phyloP scores from a whole-genome alignment of 257 asterid species.

The Agastache rugosa region DNA sequence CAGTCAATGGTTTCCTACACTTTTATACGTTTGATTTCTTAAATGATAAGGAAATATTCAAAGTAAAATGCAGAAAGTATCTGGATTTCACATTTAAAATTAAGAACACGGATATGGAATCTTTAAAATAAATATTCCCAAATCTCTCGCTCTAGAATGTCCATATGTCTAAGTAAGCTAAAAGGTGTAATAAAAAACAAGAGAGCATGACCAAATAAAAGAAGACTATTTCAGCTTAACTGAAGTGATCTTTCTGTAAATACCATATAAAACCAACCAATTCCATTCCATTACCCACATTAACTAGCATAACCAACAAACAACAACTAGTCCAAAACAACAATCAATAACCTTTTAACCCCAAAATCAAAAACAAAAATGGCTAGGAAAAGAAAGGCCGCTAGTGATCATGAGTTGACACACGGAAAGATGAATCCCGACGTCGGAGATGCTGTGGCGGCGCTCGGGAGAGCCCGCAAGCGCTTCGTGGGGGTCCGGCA shows the following conservation, averaged over 20 bases:
- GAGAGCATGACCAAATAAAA: conserved; percentile 31
- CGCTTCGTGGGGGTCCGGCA: conserved; percentile 79
- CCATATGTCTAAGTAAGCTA: conserved; percentile 30
- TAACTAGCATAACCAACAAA: conserved; percentile 20
- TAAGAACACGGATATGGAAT: background rate
- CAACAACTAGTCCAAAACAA: background rate
- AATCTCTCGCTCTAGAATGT: background rate
- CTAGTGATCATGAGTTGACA: conserved; percentile 28
- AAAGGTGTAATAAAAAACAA: conserved; percentile 29
- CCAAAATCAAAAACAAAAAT: conserved; percentile 27
- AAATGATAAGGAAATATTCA: background rate
- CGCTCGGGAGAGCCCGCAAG: conserved; percentile 50
- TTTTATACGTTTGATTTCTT: background rate
- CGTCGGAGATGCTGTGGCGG: conserved; percentile 41
- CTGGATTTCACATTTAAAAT: background rate
- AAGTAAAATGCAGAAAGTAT: background rate
- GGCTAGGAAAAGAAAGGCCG: conserved; percentile 70
- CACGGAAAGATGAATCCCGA: background rate
- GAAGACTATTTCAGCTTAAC: conserved; percentile 42
- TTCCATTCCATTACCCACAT: background rate
- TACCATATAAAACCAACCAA: conserved; percentile 28
- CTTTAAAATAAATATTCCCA: too few species aligned
- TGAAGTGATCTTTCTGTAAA: conserved; percentile 6
- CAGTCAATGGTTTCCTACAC: too few species aligned
- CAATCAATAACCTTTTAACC: too few species aligned